These are phyloP conservation scores for Aspergillus brunneoviolaceus DNA, from an alignment of 2,329 filamentous ascomycete species.

Conservation along the genomic window DNA sequence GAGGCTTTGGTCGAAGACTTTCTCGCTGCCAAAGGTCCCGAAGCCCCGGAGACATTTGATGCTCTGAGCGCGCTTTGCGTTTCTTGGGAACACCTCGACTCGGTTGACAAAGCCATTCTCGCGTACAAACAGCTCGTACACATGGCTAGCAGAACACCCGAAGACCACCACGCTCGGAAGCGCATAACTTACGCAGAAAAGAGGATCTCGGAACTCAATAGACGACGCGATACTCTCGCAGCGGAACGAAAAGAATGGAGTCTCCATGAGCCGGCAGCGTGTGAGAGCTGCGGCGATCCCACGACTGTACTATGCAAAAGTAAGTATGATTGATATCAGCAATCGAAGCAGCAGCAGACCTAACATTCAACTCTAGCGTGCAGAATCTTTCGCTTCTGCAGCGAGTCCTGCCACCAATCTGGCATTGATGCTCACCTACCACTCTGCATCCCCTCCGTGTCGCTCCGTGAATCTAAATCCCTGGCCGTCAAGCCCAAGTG, in stretches of 20 bases:
- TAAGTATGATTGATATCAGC: constrained; percentile 14
- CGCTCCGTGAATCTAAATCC: constrained; percentile 32
- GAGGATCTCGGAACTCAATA: constrained; percentile 27
- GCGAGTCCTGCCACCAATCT: constrained; percentile 25
- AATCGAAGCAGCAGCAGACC: neutral
- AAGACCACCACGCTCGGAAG: constrained; percentile 27
- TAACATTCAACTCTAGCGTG: constrained; percentile 20
- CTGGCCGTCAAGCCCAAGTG: constrained; percentile 29
- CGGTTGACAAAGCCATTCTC: constrained; percentile 30
- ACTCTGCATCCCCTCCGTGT: constrained; percentile 31
- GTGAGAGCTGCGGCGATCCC: constrained; percentile 21
- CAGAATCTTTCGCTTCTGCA: constrained; percentile 32
- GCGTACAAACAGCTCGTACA: constrained; percentile 30
- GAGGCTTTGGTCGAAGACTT: constrained; percentile 29
- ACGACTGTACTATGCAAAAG: constrained; percentile 29
- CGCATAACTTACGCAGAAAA: constrained; percentile 29
- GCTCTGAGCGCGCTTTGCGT: constrained; percentile 32
- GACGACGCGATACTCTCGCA: constrained; percentile 26
- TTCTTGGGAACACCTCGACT: constrained; percentile 29
- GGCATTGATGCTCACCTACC: constrained; percentile 15
- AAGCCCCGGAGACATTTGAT: constrained; percentile 30
- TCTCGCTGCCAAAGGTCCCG: constrained; percentile 23
- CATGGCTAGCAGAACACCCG: constrained; percentile 25
- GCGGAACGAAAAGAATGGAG: constrained; percentile 29
- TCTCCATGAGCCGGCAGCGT: constrained; percentile 24